Base-by-base conservation (phyloP, 352 stramenopile species). In the Phytophthora citrophthora region DNA sequence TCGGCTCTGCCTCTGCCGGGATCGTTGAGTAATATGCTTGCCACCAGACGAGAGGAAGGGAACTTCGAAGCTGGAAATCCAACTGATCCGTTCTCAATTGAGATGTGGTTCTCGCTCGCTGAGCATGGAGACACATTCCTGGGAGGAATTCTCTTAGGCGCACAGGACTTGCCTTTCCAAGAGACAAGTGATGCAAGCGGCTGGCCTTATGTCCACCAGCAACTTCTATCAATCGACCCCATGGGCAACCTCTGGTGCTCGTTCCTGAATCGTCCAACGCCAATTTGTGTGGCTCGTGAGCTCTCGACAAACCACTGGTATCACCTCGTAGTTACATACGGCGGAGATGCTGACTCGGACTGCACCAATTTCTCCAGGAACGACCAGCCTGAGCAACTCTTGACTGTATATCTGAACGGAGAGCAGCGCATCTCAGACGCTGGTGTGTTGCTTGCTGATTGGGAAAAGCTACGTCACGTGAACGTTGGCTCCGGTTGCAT, bases 401-500 rank as follows among this genome's bases (percentile, higher is more conserved):
- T 89, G 27, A 62, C 48, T 5, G 71, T 88, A n/a, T 92, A 86
- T 39, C 36, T 92, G 26, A 83, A 92, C 44, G 83, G 83, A 32
- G 79, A 88, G 39, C 53, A 88, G 48, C 80, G 77, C 11, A 36
- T 81, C 23, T 68, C 73, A 5, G 65, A 73, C 1, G 40, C 67
- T 4, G 79, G 79, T 16, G 47, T 68, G 23, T 57, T 90, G 29
- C 68, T 83, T 44, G 56, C 56, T n/a, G 74, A 83, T 16, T 90
- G 83, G 81, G 32, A 46, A 1, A 74, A 74, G 15, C 51, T 92
- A 9, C 69, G 48, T 6, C 61, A 88, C 56, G 68, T 79, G 23
- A 90, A 81, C 40, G 68, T 92, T 54, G 83, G 83, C 41, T 77
- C 79, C 3, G 83, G 83, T 10, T 90, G 79, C 61, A 88, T 90